Conservation (phyloP, 768 basidiomycete genomes). For the Mycena belliarum region DNA sequence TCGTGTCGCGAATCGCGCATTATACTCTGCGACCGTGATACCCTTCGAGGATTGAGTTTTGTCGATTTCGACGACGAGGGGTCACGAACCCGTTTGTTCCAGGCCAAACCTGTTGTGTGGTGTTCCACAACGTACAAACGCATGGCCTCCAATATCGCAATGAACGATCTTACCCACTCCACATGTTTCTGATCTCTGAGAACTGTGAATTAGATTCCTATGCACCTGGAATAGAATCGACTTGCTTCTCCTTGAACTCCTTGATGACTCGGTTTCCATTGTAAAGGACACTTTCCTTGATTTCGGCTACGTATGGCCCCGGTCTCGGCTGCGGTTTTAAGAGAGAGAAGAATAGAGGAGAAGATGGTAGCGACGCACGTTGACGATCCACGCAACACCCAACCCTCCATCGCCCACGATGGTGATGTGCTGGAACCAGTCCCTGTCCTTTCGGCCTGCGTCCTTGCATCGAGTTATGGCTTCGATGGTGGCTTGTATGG, state of each 20-base stretch:
- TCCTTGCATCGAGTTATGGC: constrained; percentile 83
- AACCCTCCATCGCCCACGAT: constrained; percentile 82
- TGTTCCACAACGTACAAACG: constrained; percentile 82
- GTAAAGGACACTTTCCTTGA: constrained; percentile 85
- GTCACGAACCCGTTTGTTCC: constrained; percentile 77
- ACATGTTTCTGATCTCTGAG: constrained; percentile 80
- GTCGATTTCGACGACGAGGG: background rate
- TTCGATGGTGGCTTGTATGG: constrained; percentile 71
- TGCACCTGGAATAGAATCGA: background rate
- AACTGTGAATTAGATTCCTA: constrained; percentile 1
- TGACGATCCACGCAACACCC: constrained; percentile 84
- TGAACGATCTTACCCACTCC: constrained; percentile 83
- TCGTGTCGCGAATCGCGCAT: constrained; percentile 33
- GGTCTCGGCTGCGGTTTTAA: constrained; percentile 67
- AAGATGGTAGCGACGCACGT: constrained; percentile 50
- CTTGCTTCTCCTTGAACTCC: constrained; percentile 91
- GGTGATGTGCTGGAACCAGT: constrained; percentile 81
- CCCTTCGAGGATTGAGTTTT: constrained; percentile 43
- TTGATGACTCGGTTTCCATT: constrained; percentile 90
- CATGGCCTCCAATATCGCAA: constrained; percentile 71
- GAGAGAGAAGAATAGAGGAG: background rate
- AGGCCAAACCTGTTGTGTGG: constrained; percentile 83
- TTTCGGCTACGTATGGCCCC: constrained; percentile 73
- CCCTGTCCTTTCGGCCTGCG: constrained; percentile 72
- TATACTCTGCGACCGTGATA: constrained; percentile 55